These are phyloP conservation scores for Apiospora malaysiana DNA, from an alignment of 2,329 filamentous ascomycete genomes.

Conservation along the genomic window DNA sequence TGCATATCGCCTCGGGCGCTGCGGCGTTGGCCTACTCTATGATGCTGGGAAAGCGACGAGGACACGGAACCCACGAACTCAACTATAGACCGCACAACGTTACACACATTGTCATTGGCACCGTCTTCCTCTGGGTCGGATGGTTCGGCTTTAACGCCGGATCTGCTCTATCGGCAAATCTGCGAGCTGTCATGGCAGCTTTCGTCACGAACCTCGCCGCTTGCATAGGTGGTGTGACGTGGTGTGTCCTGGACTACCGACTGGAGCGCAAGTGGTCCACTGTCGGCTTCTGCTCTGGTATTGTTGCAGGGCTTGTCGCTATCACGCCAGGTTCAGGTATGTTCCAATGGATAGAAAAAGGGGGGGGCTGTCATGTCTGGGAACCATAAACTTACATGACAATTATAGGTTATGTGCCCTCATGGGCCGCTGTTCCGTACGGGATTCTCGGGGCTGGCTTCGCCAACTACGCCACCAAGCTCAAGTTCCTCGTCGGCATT, in stretches of 20 bases:
- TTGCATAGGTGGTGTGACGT: slow-evolving; percentile 83
- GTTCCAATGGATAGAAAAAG: slow-evolving; percentile 27
- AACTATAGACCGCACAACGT: slow-evolving; percentile 95
- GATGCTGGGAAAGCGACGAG: slow-evolving; percentile 85
- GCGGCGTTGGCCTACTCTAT: slow-evolving; percentile 85
- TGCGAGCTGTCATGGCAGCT: slow-evolving; percentile 86
- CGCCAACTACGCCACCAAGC: slow-evolving; percentile 89
- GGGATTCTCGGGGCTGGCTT: slow-evolving; percentile 77
- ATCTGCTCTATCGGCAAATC: slow-evolving; percentile 78
- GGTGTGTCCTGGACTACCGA: slow-evolving; percentile 88
- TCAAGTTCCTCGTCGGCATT: slow-evolving; percentile 82
- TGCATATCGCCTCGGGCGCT: slow-evolving; percentile 84
- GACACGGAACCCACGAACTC: slow-evolving; percentile 84
- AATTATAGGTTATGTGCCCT: slow-evolving; percentile 69
- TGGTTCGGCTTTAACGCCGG: slow-evolving; percentile 97
- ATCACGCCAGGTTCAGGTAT: slow-evolving; percentile 85
- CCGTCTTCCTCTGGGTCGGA: slow-evolving; percentile 92
- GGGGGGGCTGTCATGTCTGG: background rate
- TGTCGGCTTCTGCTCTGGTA: slow-evolving; percentile 90
- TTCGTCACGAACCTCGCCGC: slow-evolving; percentile 87
- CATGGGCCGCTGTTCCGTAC: slow-evolving; percentile 83
- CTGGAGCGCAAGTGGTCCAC: slow-evolving; percentile 92
- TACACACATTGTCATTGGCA: slow-evolving; percentile 89
- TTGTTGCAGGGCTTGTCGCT: slow-evolving; percentile 84
- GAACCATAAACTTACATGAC: slow-evolving; percentile 22